Evolutionary conservation across 192 early-diverging fungal genomes (phyloP), one percentile per base, ranked within the genome.

Genomic region (Linnemannia exigua): DNA sequence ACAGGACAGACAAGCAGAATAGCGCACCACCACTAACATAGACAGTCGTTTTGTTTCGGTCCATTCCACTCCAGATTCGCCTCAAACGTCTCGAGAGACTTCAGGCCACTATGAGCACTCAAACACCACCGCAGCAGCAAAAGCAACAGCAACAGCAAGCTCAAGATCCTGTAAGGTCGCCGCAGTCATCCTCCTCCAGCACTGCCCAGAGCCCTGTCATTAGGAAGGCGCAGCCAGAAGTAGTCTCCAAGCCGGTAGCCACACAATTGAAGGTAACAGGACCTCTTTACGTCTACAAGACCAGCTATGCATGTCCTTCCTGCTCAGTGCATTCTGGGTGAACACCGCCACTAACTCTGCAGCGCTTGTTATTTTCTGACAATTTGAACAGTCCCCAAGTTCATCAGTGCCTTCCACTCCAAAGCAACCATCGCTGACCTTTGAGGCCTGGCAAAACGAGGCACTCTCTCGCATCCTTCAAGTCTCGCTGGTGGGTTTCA

Each of bases 371-470:
- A 76, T 31, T n/a, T 41, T 76, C 9, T 79, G 50, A 38, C 17
- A 12, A 31, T 31, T 20, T 36, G 71, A 73, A 25, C 25, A 25
- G 7, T 15, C 47, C 70, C 50, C 75, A 33, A 48, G 22, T 70
- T 25, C 81, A 33, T 51, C 74, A 6, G 63, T 38, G 11, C 76
- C 88, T 3, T 54, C 79, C 20, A 86, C 79, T 28, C 54, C 79
- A 2, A 77, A 75, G 52, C 80, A 77, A 36, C 77, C 92, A 14
- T 69, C 82, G 38, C 83, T 91, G 67, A 89, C 89, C 1, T 89
- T 94, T 75, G 92, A 92, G 35, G 92, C 93, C 22, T 99, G 97
- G 97, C 95, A 96, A 81, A 94, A 96, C 84, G 93, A 95, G 50
- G 95, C 94, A 8, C 85, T 97, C 22, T 95, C 94, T 19, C 92